These are phyloP conservation scores for Pinus albicaulis DNA, from an alignment of 75 land plant genomes.

Conservation along the genomic window DNA sequence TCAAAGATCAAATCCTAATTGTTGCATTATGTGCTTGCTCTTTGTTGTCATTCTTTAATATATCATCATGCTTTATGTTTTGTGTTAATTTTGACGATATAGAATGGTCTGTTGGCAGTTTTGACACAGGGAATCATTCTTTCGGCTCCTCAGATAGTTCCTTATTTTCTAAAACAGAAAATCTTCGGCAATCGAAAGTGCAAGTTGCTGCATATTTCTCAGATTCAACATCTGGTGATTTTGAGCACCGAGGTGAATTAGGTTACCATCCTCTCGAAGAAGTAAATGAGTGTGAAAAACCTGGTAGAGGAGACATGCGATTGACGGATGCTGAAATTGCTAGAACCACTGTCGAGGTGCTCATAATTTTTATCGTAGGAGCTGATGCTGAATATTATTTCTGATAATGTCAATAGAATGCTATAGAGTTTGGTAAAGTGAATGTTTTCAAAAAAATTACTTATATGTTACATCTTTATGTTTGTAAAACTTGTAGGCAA, in stretches of 20 bases:
- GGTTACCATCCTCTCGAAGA: slow-evolving; percentile 98
- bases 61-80: not conserved
- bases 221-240: slow-evolving; percentile 72
- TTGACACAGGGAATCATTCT: slow-evolving; percentile 5
- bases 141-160: slow-evolving; percentile 1
- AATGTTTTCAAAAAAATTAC: no score
- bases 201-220: slow-evolving; percentile 83
- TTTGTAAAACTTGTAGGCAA: slow-evolving; percentile 38
- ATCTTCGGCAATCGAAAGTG: slow-evolving; percentile 25
- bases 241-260: slow-evolving; percentile 28
- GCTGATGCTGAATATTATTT: not conserved
- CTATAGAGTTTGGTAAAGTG: not conserved
- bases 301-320: slow-evolving; percentile 32
- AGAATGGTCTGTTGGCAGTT: slow-evolving; percentile 5
- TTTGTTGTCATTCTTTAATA: not conserved
- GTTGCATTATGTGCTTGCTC: no score
- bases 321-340: slow-evolving; percentile 82
- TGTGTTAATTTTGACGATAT: not conserved
- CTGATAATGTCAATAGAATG: not conserved
- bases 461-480: not conserved
- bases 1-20: no score
- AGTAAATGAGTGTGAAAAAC: slow-evolving; percentile 41
- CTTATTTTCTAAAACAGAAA: not conserved
- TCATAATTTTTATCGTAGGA: not conserved
- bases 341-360: slow-evolving; percentile 82